phyloP scores from a whole-genome alignment of 768 basidiomycete species.

The Porphyrellus cyaneotinctus region DNA sequence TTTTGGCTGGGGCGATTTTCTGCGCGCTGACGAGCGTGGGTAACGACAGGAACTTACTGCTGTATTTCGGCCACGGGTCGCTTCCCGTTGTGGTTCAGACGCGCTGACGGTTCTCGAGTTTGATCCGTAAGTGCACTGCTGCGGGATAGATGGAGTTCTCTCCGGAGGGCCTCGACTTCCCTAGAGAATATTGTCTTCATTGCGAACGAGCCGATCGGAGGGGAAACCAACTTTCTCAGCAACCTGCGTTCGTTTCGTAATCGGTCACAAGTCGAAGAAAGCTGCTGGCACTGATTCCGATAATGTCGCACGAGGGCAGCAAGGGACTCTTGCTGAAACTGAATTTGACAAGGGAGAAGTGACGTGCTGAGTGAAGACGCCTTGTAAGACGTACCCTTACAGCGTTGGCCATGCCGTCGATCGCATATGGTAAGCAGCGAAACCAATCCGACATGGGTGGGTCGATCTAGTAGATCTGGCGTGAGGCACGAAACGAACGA shows the following conservation, averaged over 20 bases:
- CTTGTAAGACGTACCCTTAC: slow-evolving; percentile 47
- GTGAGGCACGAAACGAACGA: background rate
- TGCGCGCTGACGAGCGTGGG: background rate
- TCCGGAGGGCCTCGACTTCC: slow-evolving; percentile 43
- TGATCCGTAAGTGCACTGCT: slow-evolving; percentile 27
- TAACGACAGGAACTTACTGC: slow-evolving; percentile 33
- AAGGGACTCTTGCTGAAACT: slow-evolving; percentile 82
- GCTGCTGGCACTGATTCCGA: slow-evolving; percentile 51
- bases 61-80: slow-evolving; percentile 48
- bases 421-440: slow-evolving; percentile 50
- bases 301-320: slow-evolving; percentile 64
- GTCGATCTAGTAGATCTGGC: slow-evolving; percentile 54
- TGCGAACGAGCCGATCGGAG: slow-evolving; percentile 4
- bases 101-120: slow-evolving; percentile 33
- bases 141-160: slow-evolving; percentile 50
- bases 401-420: slow-evolving; percentile 65
- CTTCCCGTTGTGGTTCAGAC: slow-evolving; percentile 59
- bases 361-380: background rate
- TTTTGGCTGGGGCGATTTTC: slow-evolving; percentile 15
- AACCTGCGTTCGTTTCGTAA: slow-evolving; percentile 37
- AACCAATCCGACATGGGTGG: slow-evolving; percentile 84
- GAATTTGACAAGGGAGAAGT: background rate
- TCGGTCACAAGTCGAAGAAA: slow-evolving; percentile 31
- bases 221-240: slow-evolving; percentile 49
- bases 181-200: slow-evolving; percentile 31